Base-by-base conservation (phyloP, 2,329 filamentous ascomycete genomes). In the Anthostomella pinea region DNA sequence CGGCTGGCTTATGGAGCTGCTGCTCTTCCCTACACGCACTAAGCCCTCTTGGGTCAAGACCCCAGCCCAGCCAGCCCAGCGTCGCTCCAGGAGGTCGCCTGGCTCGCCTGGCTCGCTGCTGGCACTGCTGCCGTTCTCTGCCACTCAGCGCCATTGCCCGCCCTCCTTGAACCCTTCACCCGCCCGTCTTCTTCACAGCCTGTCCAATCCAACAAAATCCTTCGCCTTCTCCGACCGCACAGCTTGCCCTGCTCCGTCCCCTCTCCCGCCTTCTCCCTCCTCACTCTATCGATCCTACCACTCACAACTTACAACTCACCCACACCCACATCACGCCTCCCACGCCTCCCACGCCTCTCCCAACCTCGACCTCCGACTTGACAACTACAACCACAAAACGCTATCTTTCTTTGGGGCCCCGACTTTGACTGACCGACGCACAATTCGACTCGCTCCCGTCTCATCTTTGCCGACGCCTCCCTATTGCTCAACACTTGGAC, bases 151-250 rank as follows among this genome's bases (percentile, higher is more conserved):
- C n/a, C n/a, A n/a, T n/a, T n/a, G n/a, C n/a, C n/a, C n/a, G n/a
- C n/a, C n/a, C n/a, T n/a, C n/a, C n/a, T n/a, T n/a, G n/a, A n/a
- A n/a, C n/a, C n/a, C n/a, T n/a, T n/a, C n/a, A n/a, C n/a, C n/a
- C n/a, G n/a, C n/a, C n/a, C n/a, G n/a, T n/a, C n/a, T n/a, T n/a
- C n/a, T n/a, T n/a, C n/a, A n/a, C n/a, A n/a, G n/a, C n/a, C n/a
- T n/a, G n/a, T n/a, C n/a, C 40, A 41, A 38, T 51, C 48, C 48
- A 51, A 51, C 48, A 51, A 51, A 51, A 51, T 51, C 48, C 48
- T 49, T 48, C 48, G 40, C 44, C 39, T 49, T 49, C 46, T 51
- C 44, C 42, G 41, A 45, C 35, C 41, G 14, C 37, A 41, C 31
- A 41, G 28, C 38, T 41, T 38, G 27, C 22, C 31, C 35, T 39